Conservation (phyloP, 495 filamentous ascomycete species). For the Neurospora sp. region DNA sequence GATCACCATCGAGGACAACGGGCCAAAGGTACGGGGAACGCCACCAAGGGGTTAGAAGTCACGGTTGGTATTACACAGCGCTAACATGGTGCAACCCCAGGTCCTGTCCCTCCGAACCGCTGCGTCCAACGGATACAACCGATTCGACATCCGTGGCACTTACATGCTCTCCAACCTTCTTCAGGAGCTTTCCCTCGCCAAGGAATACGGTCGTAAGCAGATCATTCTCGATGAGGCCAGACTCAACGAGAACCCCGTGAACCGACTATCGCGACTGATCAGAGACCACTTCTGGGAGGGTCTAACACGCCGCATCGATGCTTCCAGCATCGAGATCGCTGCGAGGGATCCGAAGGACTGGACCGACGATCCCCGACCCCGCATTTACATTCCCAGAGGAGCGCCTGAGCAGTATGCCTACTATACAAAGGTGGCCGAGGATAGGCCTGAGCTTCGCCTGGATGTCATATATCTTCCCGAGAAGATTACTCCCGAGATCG, state of each 20-base stretch:
- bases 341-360: slow-evolving; percentile 85
- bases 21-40: slow-evolving; percentile 64
- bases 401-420: slow-evolving; percentile 82
- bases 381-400: slow-evolving; percentile 85
- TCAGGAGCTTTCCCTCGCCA: slow-evolving; percentile 84
- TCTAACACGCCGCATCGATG: slow-evolving; percentile 80
- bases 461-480: slow-evolving; percentile 73
- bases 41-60: neutral
- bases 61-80: slow-evolving; percentile 2
- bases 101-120: slow-evolving; percentile 73
- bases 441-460: slow-evolving; percentile 68
- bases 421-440: slow-evolving; percentile 63
- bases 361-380: slow-evolving; percentile 73
- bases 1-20: slow-evolving; percentile 91
- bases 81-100: slow-evolving; percentile 28
- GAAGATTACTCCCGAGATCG: slow-evolving; percentile 65
- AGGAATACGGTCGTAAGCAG: slow-evolving; percentile 71
- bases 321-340: slow-evolving; percentile 72
- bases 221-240: slow-evolving; percentile 81
- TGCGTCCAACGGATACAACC: slow-evolving; percentile 73
- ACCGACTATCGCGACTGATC: slow-evolving; percentile 75
- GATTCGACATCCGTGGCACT: slow-evolving; percentile 79
- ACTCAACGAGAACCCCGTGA: slow-evolving; percentile 86
- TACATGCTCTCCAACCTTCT: slow-evolving; percentile 94
- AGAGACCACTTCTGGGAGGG: slow-evolving; percentile 82